Percentiles rank a stretch among this genome's conserved stretches.
phyloP scores from a whole-genome alignment of 2,329 filamentous ascomycete species.

The Fusarium palustre region DNA sequence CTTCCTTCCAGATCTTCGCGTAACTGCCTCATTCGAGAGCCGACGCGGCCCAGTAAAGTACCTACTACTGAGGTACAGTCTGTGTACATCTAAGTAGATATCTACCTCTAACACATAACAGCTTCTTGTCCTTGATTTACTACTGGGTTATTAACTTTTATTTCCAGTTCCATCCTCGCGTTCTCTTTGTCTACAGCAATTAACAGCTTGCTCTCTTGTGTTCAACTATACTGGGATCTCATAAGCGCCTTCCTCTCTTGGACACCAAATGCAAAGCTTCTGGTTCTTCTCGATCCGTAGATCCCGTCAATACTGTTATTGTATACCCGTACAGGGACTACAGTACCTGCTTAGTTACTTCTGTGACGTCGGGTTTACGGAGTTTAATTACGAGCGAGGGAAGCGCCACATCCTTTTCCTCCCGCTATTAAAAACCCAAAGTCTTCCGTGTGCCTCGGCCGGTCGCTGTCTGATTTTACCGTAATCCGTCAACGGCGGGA shows the following conservation, averaged over 20 bases:
- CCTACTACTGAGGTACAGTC: neutral
- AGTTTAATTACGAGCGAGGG: slow-evolving; percentile 40
- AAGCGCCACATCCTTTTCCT: slow-evolving; percentile 25
- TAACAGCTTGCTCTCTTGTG: neutral
- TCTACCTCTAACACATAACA: slow-evolving; percentile 15
- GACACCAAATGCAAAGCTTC: slow-evolving; percentile 7
- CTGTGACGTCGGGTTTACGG: slow-evolving; percentile 44
- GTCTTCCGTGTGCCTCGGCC: neutral
- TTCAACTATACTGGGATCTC: neutral
- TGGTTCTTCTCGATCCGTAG: slow-evolving; percentile 20
- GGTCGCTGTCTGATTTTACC: neutral
- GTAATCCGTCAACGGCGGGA: slow-evolving; percentile 13
- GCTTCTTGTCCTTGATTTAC: slow-evolving; percentile 2
- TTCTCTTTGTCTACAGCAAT: neutral
- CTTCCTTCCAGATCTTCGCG: slow-evolving; percentile 32
- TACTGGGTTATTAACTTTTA: neutral
- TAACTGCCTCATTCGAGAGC: slow-evolving; percentile 25
- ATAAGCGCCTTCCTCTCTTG: slow-evolving; percentile 33
- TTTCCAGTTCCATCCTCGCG: neutral
- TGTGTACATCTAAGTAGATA: neutral
- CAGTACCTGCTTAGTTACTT: slow-evolving; percentile 3
- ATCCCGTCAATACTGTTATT: slow-evolving; percentile 15
- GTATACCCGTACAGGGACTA: slow-evolving; percentile 2
- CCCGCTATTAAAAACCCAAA: slow-evolving; percentile 2
- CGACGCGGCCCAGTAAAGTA: slow-evolving; percentile 1